Evolutionary conservation across 768 basidiomycete genomes (phyloP).

Genomic region (Auricularia cornea): DNA sequence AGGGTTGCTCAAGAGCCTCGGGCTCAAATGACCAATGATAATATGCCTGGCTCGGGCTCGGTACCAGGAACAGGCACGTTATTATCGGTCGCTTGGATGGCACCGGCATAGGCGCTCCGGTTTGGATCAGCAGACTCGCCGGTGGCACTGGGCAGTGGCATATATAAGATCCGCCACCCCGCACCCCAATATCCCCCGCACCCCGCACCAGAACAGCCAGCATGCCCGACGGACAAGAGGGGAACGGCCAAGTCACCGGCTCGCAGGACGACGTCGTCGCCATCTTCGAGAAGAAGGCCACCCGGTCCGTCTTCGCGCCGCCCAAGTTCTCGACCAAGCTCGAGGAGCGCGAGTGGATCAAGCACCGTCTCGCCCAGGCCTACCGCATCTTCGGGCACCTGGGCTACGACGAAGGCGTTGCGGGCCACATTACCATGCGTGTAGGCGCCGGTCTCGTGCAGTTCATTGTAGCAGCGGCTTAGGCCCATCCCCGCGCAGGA

Average conservation of each 20-base stretch:
- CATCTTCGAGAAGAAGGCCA: background rate
- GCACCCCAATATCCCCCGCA: no score
- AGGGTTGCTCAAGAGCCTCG: no score
- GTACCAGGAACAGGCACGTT: no score
- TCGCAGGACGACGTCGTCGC: background rate
- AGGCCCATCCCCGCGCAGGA: constrained; percentile 20
- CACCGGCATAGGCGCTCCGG: no score
- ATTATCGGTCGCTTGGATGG: no score
- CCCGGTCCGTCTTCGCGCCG: background rate
- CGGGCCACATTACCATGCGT: constrained; percentile 45
- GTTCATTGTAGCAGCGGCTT: background rate
- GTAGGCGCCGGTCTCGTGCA: constrained; percentile 3
- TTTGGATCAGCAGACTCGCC: no score
- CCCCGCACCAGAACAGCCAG: background rate
- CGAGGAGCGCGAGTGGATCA: constrained; percentile 35
- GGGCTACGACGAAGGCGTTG: constrained; percentile 40
- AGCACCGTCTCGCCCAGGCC: constrained; percentile 39
- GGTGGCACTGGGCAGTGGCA: no score
- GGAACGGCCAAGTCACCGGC: background rate
- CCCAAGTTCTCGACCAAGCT: constrained; percentile 27
- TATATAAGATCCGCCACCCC: no score
- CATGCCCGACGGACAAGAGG: background rate
- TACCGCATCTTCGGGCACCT: constrained; percentile 35
- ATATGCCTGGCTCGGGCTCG: no score
- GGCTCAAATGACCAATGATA: no score